Evolutionary conservation across 2,329 filamentous ascomycete genomes (phyloP), one percentile per base, ranked within the genome.

Genomic region (Lizonia empirigonia): DNA sequence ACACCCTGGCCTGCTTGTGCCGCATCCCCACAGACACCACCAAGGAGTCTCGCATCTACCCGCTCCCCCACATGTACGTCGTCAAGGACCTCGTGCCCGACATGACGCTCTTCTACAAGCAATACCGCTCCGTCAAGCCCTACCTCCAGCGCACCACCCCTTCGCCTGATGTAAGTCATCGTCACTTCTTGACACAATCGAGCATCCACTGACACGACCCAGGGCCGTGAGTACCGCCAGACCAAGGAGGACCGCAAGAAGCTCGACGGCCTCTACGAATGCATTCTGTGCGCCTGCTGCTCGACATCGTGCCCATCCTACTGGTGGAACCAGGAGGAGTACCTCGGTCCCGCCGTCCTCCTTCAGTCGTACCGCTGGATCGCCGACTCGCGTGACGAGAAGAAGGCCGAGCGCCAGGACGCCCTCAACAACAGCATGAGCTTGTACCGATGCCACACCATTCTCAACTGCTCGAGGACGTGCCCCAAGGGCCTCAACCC

Each of bases 271-370:
- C 86, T 97, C 23, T 97, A 99, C 82, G 94, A 99, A 80, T 99
- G 94, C 80, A 97, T 99, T 77, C 88, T 99, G 52, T 99, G 94
- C 82, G 93, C 93, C 67, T 99, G 94, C 87, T 99, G 94, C 86
- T 94, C 90, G 63, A 99, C 94, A 18, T 96, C 93, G 37, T 99
- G 94, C 83, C 94, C 94, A n/a, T 97, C 91, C 15, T 99, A 99
- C 84, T 99, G 94, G 94, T 99, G 94, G 94, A 99, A 99, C 82
- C 87, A 88, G 65, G 92, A 97, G 79, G 92, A 97, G 78, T 99
- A 99, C 81, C 90, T 99, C 41, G 94, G 94, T 59, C 94, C 94
- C 53, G 94, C 94, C 63, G 90, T 99, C 55, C 88, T 99, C 44
- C 86, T 99, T 63, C 94, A 99, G 80, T 96, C 91, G 7, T 99